phyloP scores from a whole-genome alignment of 2,329 filamentous ascomycete species.

The Aureobasidium sp. region DNA sequence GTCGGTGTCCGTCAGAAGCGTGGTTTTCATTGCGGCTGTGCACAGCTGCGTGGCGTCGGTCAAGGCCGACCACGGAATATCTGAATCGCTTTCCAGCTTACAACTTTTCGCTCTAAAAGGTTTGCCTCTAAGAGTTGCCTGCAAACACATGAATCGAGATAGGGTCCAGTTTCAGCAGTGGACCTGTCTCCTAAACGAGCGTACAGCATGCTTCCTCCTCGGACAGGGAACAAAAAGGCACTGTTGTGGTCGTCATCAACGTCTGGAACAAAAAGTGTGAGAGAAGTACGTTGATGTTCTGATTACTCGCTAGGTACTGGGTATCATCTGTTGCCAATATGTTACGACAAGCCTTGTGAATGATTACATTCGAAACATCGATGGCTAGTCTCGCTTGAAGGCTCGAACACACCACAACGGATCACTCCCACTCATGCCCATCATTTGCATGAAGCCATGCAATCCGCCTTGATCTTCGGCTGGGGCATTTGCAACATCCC shows the following conservation, averaged over 20 bases:
- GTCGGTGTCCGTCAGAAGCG: conserved; percentile 5
- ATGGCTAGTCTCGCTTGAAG: background rate
- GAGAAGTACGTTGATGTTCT: background rate
- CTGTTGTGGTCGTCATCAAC: background rate
- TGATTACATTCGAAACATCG: background rate
- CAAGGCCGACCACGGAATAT: conserved; percentile 11
- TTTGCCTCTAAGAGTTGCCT: background rate
- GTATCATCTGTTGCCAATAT: background rate
- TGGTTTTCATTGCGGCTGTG: conserved; percentile 8
- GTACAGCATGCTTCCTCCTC: background rate
- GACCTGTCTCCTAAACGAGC: background rate
- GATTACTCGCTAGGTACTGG: background rate
- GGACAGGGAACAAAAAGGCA: background rate
- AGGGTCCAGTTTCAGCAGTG: background rate
- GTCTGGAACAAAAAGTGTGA: background rate
- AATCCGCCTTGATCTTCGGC: conserved; percentile 18
- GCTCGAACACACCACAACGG: conserved; percentile 40
- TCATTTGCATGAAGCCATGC: conserved; percentile 25
- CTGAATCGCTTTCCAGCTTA: background rate
- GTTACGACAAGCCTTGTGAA: background rate
- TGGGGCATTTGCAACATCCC: conserved; percentile 14
- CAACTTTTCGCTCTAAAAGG: background rate
- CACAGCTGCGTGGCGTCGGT: conserved; percentile 1
- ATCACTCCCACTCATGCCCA: conserved; percentile 30
- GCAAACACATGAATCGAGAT: background rate